Evolutionary conservation across 148 eudicot genomes (phyloP).

Genomic region (Beta vulgaris): DNA sequence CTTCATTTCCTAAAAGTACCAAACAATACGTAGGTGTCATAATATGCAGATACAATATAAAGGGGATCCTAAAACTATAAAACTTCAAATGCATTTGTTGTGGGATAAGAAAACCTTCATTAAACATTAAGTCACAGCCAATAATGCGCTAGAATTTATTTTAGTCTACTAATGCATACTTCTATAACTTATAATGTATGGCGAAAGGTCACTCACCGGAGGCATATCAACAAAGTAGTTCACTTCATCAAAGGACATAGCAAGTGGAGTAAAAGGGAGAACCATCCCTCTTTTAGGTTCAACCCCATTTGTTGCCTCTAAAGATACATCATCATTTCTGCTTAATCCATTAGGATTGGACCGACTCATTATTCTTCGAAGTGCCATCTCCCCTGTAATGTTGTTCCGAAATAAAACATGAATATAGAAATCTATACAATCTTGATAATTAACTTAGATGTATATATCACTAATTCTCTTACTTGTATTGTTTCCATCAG

Average conservation of each 20-base stretch:
- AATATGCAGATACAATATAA: too few relatives aligned
- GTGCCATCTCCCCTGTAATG: slow-evolving; percentile 35
- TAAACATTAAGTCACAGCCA: too few relatives aligned
- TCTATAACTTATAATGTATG: not conserved
- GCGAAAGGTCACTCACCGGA: slow-evolving; percentile 29
- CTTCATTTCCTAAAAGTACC: slow-evolving; percentile 53
- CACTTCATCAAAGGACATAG: slow-evolving; percentile 49
- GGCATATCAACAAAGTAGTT: slow-evolving; percentile 54
- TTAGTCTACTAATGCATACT: too few relatives aligned
- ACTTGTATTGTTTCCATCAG: slow-evolving; percentile 49
- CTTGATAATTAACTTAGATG: not conserved
- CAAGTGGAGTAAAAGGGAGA: slow-evolving; percentile 47
- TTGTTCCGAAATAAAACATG: not conserved
- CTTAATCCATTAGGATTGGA: slow-evolving; percentile 37
- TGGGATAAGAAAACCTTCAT: too few relatives aligned
- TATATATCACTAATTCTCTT: slow-evolving; percentile 18
- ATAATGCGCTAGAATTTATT: too few relatives aligned
- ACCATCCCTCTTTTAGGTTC: slow-evolving; percentile 50
- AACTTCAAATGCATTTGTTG: too few relatives aligned
- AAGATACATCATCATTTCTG: slow-evolving; percentile 32
- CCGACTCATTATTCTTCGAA: slow-evolving; percentile 34
- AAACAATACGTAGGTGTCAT: too few relatives aligned
- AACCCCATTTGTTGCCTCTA: slow-evolving; percentile 35
- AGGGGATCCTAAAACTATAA: too few relatives aligned
- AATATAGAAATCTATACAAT: not conserved